Conservation (phyloP, 2,329 filamentous ascomycete genomes). For the Xylaria sp. region DNA sequence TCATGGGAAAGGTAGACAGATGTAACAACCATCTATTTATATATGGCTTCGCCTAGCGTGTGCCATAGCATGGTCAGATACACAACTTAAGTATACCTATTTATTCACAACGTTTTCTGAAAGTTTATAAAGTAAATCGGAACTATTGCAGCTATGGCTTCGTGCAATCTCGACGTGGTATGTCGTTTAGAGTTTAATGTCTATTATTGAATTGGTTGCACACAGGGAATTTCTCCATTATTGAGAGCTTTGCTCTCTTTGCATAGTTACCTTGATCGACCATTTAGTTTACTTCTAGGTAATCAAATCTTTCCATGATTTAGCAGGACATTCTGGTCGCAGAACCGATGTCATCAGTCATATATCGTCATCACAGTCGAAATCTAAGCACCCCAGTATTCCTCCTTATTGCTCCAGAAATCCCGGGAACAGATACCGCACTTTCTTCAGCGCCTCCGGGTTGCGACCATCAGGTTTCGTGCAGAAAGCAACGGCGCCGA, state of each 20-base stretch:
- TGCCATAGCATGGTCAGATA: slow-evolving; percentile 29
- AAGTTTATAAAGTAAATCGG: background rate
- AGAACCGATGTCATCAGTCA: slow-evolving; percentile 20
- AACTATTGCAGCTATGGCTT: background rate
- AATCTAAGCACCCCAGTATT: too few relatives aligned
- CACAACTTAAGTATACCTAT: slow-evolving; percentile 23
- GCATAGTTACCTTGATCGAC: background rate
- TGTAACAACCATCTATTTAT: slow-evolving; percentile 29
- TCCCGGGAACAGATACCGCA: slow-evolving; percentile 88
- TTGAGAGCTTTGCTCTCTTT: background rate
- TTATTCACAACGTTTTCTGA: background rate
- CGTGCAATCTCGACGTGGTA: background rate
- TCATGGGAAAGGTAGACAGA: background rate
- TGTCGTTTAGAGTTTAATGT: slow-evolving; percentile 3
- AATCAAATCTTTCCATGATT: slow-evolving; percentile 7
- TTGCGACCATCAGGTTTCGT: slow-evolving; percentile 81
- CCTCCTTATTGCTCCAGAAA: slow-evolving; percentile 62
- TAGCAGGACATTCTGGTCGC: background rate
- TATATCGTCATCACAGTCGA: slow-evolving; percentile 9
- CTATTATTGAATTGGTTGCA: background rate
- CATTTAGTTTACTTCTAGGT: slow-evolving; percentile 3
- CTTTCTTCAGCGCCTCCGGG: slow-evolving; percentile 79
- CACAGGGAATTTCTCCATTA: background rate
- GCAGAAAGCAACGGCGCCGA: slow-evolving; percentile 82
- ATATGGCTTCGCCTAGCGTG: slow-evolving; percentile 31